These are phyloP conservation scores for Candida sithepensis DNA, from an alignment of 805 yeast genomes.

Conservation along the genomic window DNA sequence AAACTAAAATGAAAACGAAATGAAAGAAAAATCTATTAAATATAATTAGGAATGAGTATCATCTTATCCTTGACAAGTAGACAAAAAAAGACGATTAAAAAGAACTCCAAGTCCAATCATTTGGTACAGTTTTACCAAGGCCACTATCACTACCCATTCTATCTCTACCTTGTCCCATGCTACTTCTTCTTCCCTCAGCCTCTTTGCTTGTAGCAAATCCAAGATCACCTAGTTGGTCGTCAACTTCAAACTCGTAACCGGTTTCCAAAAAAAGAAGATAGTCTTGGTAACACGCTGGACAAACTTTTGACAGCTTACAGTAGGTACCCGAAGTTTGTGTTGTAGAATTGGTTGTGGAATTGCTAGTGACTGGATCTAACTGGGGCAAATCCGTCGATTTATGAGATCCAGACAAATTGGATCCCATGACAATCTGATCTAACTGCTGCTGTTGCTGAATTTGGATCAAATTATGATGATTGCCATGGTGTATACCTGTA, in stretches of 20 bases:
- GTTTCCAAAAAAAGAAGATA: slow-evolving; percentile 26
- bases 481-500: background rate
- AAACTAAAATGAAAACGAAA: too few species aligned
- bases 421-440: background rate
- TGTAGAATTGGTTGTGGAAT: background rate
- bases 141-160: slow-evolving; percentile 33
- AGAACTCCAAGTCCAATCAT: slow-evolving; percentile 54
- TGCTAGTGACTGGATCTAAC: background rate
- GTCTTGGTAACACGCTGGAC: slow-evolving; percentile 22
- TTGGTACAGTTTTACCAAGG: slow-evolving; percentile 28
- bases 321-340: slow-evolving; percentile 7
- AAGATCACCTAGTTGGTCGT: slow-evolving; percentile 1
- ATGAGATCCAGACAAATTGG: background rate
- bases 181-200: slow-evolving; percentile 1
- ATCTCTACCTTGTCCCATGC: slow-evolving; percentile 8
- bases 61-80: too few species aligned
- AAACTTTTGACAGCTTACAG: slow-evolving; percentile 28
- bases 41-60: too few species aligned
- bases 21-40: too few species aligned
- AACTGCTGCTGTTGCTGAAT: slow-evolving; percentile 2
- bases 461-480: slow-evolving; percentile 2
- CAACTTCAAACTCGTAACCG: slow-evolving; percentile 25
- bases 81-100: slow-evolving; percentile 28
- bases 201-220: background rate
- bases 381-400: background rate